Evolutionary conservation across 164 flowering plant species (phyloP).

Genomic region (Echeveria elegans): DNA sequence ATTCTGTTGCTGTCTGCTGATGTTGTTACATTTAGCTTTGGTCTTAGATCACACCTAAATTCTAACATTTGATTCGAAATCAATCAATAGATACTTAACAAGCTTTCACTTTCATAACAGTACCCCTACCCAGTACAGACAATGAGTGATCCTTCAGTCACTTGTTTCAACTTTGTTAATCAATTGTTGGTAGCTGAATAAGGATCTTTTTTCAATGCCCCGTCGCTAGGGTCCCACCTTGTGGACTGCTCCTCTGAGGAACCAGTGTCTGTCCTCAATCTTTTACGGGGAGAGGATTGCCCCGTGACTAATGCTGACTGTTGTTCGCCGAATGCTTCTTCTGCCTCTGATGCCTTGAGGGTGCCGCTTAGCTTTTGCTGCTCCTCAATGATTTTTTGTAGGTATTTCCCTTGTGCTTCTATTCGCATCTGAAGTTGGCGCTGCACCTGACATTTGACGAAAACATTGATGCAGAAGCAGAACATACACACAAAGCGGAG

Average conservation of each 20-base stretch:
- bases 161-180: background rate
- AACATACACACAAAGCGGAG: background rate
- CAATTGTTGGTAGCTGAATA: background rate
- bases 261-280: slow-evolving; percentile 23
- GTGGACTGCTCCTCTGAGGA: slow-evolving; percentile 8
- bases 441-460: slow-evolving; percentile 37
- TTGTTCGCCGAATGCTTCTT: slow-evolving; percentile 16
- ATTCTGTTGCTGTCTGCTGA: no score
- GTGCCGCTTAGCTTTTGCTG: slow-evolving; percentile 54
- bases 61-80: no score
- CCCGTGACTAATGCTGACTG: slow-evolving; percentile 16
- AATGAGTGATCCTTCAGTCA: background rate
- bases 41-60: no score
- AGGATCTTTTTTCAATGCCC: background rate
- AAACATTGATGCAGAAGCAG: background rate
- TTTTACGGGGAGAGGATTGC: slow-evolving; percentile 28
- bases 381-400: slow-evolving; percentile 70
- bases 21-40: no score
- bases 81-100: no score
- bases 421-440: slow-evolving; percentile 65
- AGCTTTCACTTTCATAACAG: no score
- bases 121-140: no score
- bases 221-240: background rate
- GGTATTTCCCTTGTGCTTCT: slow-evolving; percentile 70
- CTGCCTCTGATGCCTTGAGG: slow-evolving; percentile 25